Evolutionary conservation across 1,139 yeast species (phyloP), one percentile per base, ranked within the genome.

Genomic region (Wickerhamomyces sp.): DNA sequence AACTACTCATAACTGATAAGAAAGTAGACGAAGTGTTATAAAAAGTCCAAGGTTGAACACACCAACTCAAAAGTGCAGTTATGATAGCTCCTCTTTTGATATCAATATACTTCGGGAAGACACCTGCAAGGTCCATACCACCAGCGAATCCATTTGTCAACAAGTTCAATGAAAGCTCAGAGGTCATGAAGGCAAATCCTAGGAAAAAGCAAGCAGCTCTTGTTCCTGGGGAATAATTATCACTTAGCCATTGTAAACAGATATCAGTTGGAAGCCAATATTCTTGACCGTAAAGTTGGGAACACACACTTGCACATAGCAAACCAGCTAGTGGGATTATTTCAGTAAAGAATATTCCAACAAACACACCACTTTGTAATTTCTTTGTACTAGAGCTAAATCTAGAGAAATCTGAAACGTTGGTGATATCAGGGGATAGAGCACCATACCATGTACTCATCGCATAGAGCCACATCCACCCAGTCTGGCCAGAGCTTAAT

Each of bases 401-500:
- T 43, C 76, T 55, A 5, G 74, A 59, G 45, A 58, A 71, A 48
- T 72, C 76, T 29, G 70, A 53, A 44, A 67, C 70, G 48, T 72
- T 71, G 21, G 73, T 59, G 22, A 67, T 55, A 42, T 61, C 70
- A 1, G 72, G 60, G 14, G 67, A 56, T 14, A 66, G 37, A 17
- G 59, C 55, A 15, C 65, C 63, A 38, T 61, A 63, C 63, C 63
- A 60, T 8, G 55, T 47, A n/a, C 59, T 46, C 41, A 57, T 55
- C 3, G 57, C 60, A 31, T 56, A 52, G 13, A 60, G 35, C 61
- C 63, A 60, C 47, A 47, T 48, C 63, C 63, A 60, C 3, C 54
- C 59, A 13, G 55, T 48, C 28, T 54, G 43, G 17, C 50, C 39
- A 8, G 46, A 21, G 6, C 50, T 44, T 13, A 52, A 35, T 3